Percentiles rank a stretch among this genome's conserved stretches.
Evolutionary conservation across 2,329 filamentous ascomycete genomes (phyloP).

Genomic region (Sphaerulina vaccinii): DNA sequence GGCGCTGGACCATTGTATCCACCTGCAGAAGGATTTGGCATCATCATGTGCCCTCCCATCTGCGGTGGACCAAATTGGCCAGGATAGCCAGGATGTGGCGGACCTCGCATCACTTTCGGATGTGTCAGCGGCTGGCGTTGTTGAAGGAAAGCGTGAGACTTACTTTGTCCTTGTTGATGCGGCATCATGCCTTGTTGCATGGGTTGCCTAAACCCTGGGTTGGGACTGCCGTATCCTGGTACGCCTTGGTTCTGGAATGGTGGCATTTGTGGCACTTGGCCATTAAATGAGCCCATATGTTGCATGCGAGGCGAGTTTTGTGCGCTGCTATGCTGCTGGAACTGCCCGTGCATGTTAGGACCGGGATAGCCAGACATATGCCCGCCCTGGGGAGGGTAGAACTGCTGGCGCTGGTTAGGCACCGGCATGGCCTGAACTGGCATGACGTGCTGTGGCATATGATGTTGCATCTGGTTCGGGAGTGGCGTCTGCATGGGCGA

Average conservation of each 20-base stretch:
- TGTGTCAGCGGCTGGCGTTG: slow-evolving; percentile 62
- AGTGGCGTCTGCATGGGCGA: slow-evolving; percentile 62
- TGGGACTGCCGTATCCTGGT: slow-evolving; percentile 65
- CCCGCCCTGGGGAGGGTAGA: slow-evolving; percentile 72
- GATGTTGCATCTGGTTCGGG: slow-evolving; percentile 69
- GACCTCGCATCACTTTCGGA: slow-evolving; percentile 51
- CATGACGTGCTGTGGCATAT: slow-evolving; percentile 72
- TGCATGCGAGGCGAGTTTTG: slow-evolving; percentile 81
- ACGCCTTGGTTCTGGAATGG: slow-evolving; percentile 71
- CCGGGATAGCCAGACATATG: slow-evolving; percentile 54
- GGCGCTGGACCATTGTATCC: slow-evolving; percentile 69
- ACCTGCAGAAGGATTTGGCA: slow-evolving; percentile 66
- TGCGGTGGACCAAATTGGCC: slow-evolving; percentile 24
- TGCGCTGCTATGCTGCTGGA: slow-evolving; percentile 58
- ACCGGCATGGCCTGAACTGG: slow-evolving; percentile 67
- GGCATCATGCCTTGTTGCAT: slow-evolving; percentile 28
- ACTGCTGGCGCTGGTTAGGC: slow-evolving; percentile 72
- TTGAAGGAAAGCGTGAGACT: slow-evolving; percentile 13
- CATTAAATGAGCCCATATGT: slow-evolving; percentile 54
- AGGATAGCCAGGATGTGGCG: slow-evolving; percentile 25
- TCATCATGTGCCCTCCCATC: slow-evolving; percentile 77
- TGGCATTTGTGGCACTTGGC: slow-evolving; percentile 45
- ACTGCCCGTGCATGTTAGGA: slow-evolving; percentile 8
- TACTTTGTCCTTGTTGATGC: slow-evolving; percentile 28
- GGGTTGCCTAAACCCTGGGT: slow-evolving; percentile 51